phyloP scores from a whole-genome alignment of 2,329 filamentous ascomycete genomes.

The Talaromyces amestolkiae region DNA sequence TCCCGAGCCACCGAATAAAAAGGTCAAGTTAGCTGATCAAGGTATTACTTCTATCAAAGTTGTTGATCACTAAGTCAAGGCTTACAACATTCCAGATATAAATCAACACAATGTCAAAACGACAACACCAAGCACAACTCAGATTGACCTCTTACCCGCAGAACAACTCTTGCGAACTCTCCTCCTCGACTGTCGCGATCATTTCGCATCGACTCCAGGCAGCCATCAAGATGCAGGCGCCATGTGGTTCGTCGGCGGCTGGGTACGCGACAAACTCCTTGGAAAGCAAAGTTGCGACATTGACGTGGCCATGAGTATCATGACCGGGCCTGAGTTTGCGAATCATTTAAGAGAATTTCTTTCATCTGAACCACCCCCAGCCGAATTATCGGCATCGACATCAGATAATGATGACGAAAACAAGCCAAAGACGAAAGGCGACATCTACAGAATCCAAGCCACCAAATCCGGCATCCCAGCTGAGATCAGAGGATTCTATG shows the following conservation, averaged over 20 bases:
- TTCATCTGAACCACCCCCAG: neutral
- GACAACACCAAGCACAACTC: neutral
- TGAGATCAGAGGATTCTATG: constrained; percentile 13
- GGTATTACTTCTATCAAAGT: neutral
- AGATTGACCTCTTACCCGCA: constrained; percentile 3
- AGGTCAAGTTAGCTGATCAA: constrained; percentile 3
- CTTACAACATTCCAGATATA: neutral
- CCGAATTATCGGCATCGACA: neutral
- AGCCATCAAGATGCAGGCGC: neutral
- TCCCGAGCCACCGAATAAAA: constrained; percentile 10
- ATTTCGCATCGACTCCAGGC: neutral
- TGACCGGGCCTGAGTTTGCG: constrained; percentile 7
- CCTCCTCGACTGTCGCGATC: constrained; percentile 8
- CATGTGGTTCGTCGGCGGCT: constrained; percentile 18
- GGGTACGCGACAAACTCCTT: constrained; percentile 15
- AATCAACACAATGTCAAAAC: neutral
- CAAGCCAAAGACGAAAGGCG: neutral
- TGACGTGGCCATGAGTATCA: constrained; percentile 8
- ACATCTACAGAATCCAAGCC: constrained; percentile 5
- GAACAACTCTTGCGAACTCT: constrained; percentile 10
- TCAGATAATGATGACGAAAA: neutral
- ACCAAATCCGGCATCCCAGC: neutral
- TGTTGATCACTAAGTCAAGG: neutral
- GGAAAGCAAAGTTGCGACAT: constrained; percentile 7
- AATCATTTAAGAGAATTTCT: constrained; percentile 7